Conservation (phyloP, 2,329 filamentous ascomycete species). For the Knufia petricola region DNA sequence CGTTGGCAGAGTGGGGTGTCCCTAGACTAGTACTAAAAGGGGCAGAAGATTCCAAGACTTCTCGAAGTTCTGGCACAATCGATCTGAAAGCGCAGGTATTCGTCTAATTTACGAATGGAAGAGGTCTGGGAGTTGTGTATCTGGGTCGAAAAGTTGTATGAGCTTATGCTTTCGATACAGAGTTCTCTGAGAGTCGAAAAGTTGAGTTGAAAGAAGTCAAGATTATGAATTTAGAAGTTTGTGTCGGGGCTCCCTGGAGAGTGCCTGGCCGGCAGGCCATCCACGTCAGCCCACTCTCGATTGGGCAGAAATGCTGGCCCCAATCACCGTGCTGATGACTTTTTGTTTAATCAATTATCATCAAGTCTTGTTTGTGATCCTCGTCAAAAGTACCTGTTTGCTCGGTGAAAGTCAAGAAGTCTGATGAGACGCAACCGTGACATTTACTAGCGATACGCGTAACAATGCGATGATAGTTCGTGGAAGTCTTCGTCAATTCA, state of each 20-base stretch:
- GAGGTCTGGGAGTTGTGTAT: not conserved
- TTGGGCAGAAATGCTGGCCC: not conserved
- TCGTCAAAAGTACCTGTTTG: not conserved
- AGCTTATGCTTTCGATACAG: not conserved
- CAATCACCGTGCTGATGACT: not conserved
- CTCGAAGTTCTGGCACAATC: not conserved
- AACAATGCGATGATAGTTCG: not conserved
- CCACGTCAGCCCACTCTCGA: not conserved
- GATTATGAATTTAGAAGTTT: not conserved
- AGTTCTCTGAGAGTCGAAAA: not conserved
- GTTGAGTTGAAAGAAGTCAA: not conserved
- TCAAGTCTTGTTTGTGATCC: not conserved
- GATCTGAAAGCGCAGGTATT: no score
- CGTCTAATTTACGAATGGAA: no score
- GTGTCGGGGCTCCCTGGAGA: not conserved
- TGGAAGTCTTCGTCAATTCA: not conserved
- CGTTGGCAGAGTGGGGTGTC: conserved; percentile 1
- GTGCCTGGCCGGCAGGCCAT: not conserved
- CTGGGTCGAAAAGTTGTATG: not conserved
- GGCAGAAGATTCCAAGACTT: not conserved
- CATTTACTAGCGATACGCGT: no score
- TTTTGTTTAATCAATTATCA: not conserved
- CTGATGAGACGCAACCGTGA: not conserved
- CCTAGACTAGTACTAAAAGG: not conserved
- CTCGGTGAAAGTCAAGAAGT: no score